These are phyloP conservation scores for Teunomyces kruisii DNA, from an alignment of 805 yeast species.

Conservation along the genomic window DNA sequence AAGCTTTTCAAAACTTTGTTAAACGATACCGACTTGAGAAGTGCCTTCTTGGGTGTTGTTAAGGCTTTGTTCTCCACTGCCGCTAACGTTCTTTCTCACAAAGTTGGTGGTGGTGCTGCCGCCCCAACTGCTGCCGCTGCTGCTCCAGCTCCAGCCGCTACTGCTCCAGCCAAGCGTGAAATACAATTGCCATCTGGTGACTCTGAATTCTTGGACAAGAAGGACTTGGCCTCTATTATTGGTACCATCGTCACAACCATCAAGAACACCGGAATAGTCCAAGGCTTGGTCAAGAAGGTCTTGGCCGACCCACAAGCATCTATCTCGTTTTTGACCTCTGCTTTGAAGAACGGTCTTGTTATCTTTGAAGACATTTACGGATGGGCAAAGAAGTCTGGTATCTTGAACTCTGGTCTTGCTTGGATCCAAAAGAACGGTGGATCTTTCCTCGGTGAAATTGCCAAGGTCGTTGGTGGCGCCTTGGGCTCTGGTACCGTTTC, in stretches of 20 bases:
- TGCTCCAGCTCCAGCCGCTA: constrained; percentile 10
- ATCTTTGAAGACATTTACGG: constrained; percentile 32
- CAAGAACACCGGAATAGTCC: constrained; percentile 35
- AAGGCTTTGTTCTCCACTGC: constrained; percentile 34
- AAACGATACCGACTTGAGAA: constrained; percentile 33
- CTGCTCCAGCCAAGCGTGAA: constrained; percentile 11
- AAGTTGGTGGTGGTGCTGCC: constrained; percentile 8
- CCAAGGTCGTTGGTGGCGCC: constrained; percentile 26
- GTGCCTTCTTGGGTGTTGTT: constrained; percentile 33
- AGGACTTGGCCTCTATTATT: constrained; percentile 33
- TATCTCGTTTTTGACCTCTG: constrained; percentile 31
- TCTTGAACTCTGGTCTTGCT: constrained; percentile 26
- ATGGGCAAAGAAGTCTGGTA: constrained; percentile 40
- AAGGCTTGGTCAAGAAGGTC: constrained; percentile 30
- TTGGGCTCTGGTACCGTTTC: constrained; percentile 26
- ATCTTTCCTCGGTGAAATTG: constrained; percentile 21
- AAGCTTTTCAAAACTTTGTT: constrained; percentile 29
- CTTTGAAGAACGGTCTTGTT: constrained; percentile 33
- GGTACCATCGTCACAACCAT: constrained; percentile 27
- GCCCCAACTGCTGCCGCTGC: constrained; percentile 15
- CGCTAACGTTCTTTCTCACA: constrained; percentile 22
- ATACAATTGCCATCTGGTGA: constrained; percentile 10
- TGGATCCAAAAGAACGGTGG: constrained; percentile 28
- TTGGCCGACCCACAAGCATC: constrained; percentile 37
- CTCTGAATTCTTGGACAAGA: constrained; percentile 33